Evolutionary conservation across 2,329 filamentous ascomycete genomes (phyloP), one percentile per base, ranked within the genome.

Genomic region (Ophiostoma himal-ulmi): DNA sequence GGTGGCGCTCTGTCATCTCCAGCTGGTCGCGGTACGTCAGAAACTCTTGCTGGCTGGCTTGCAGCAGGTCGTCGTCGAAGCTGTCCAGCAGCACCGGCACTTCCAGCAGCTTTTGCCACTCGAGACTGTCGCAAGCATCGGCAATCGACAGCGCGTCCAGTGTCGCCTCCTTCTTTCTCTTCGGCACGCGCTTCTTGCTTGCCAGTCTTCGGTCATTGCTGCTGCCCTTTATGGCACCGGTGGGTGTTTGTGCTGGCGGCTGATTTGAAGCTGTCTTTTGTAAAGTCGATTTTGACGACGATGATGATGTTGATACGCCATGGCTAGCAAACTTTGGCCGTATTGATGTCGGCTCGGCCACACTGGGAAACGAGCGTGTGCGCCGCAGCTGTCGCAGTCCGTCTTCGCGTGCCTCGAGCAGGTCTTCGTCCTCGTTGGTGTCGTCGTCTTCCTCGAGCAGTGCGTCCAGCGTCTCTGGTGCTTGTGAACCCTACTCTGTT

Each of bases 21-120:
- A 97, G 85, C 80, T 96, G 93, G 76, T 95, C 90, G 73, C 88
- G 87, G 78, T 95, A 97, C 37, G 71, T 69, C 41, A 71, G 73
- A 48, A 44, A 97, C 77, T 94, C 89, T 74, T 91, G 89, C 78
- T 96, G 92, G 78, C 92, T 95, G 69, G 92, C 89, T 75, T 94
- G 87, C 39, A 96, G 82, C 76, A 98, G 80, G 74, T 88, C 86
- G 66, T 88, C 85, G 75, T 91, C 88, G 69, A 90, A 83, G 69
- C 89, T 86, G 10, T 88, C 86, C 37, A 89, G 74, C 6, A 77
- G 75, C 1, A 73, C 69, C 1, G 74, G 70, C 39, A 77, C 74
- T 70, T 77, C 75, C 34, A 73, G 68, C 26, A 71, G 66, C 7
- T 74, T 72, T 13, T 64, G 70, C 70, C 71, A 71, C 54, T 68